Evolutionary conservation across 768 basidiomycete species (phyloP).

Genomic region (Suillus subalutaceus): DNA sequence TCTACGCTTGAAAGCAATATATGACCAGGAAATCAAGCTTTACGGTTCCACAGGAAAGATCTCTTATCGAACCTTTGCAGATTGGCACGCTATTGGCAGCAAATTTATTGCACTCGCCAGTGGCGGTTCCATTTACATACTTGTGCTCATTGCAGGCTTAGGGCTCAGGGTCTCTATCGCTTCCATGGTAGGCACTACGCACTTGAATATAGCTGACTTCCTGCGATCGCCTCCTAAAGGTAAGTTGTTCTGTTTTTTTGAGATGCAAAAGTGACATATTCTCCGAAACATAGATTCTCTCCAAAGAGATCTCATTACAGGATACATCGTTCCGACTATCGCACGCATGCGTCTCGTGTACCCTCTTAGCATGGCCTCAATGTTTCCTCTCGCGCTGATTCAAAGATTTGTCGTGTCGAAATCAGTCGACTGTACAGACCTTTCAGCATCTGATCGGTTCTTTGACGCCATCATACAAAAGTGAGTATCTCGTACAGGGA

Average conservation of each 20-base stretch:
- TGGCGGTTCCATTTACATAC: neutral
- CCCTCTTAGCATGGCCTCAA: neutral
- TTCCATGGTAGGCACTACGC: neutral
- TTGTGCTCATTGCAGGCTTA: neutral
- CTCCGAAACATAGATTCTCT: neutral
- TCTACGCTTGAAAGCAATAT: neutral
- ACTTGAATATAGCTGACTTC: constrained; percentile 1
- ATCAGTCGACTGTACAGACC: neutral
- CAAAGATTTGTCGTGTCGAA: neutral
- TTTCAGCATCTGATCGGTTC: neutral
- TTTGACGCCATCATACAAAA: neutral
- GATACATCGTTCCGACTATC: neutral
- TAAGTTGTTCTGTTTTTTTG: neutral
- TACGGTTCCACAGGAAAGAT: neutral
- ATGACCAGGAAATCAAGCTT: neutral
- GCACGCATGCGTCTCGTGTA: neutral
- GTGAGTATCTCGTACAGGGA: neutral
- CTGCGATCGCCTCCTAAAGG: neutral
- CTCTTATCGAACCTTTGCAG: neutral
- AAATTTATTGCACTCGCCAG: neutral
- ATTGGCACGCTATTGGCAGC: neutral
- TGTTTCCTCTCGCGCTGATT: neutral
- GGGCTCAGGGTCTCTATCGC: neutral
- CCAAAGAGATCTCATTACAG: neutral
- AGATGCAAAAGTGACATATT: neutral